phyloP scores from a whole-genome alignment of 805 yeast species.

The Metschnikowia proteae region DNA sequence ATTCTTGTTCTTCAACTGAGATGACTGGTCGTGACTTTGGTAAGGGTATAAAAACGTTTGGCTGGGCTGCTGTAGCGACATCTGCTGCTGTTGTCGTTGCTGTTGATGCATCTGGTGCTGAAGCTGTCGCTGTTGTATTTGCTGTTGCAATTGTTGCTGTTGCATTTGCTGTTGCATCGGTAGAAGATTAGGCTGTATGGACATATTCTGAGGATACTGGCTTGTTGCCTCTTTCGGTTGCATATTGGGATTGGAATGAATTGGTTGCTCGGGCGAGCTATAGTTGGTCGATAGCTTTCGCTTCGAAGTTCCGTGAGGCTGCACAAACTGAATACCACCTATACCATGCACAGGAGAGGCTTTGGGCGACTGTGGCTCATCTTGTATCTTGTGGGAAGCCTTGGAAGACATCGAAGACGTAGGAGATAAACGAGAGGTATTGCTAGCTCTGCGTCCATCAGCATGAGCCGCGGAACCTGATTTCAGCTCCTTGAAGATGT shows the following conservation, averaged over 20 bases:
- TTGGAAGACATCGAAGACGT: constrained; percentile 35
- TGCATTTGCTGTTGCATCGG: background rate
- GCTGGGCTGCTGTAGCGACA: background rate
- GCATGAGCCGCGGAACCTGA: constrained; percentile 1
- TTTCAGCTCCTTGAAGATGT: constrained; percentile 30
- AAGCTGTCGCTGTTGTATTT: constrained; percentile 3
- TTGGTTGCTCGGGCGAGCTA: background rate
- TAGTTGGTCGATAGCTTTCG: background rate
- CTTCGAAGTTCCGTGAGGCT: background rate
- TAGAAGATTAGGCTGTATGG: background rate
- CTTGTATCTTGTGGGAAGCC: constrained; percentile 26
- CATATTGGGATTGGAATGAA: background rate
- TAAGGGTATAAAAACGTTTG: background rate
- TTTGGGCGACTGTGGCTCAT: constrained; percentile 40
- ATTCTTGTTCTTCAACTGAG: background rate
- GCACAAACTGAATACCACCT: background rate
- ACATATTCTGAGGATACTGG: background rate
- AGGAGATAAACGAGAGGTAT: constrained; percentile 26
- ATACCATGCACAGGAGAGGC: constrained; percentile 26
- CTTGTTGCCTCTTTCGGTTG: background rate
- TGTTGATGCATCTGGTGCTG: background rate
- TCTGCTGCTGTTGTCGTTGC: background rate
- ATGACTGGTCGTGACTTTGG: background rate
- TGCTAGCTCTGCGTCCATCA: constrained; percentile 5
- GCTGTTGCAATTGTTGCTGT: background rate